These are phyloP conservation scores for Blastosporella zonata DNA, from an alignment of 1,284 basidiomycete genomes.

Conservation along the genomic window DNA sequence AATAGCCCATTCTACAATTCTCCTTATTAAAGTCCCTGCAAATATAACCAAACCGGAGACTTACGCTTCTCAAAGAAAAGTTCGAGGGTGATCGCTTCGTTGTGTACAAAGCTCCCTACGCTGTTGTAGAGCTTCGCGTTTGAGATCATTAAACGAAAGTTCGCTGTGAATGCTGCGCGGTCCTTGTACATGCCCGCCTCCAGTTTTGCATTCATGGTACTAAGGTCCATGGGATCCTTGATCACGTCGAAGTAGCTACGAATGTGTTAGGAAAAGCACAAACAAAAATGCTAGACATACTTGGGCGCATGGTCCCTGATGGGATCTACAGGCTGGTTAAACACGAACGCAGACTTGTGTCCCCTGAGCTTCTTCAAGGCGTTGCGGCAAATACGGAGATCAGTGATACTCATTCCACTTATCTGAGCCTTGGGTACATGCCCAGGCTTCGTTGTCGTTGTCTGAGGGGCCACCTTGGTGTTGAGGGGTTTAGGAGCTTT, in stretches of 20 bases:
- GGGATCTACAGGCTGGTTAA: conserved; percentile 89
- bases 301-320: conserved; percentile 82
- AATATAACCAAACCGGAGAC: conserved; percentile 29
- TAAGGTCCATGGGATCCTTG: conserved; percentile 93
- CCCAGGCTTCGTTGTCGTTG: conserved; percentile 37
- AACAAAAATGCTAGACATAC: conserved; percentile 39
- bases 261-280: not conserved
- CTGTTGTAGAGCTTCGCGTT: conserved; percentile 91
- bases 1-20: conserved; percentile 61
- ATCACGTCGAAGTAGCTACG: conserved; percentile 87
- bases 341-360: conserved; percentile 70
- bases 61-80: conserved; percentile 82
- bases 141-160: conserved; percentile 85
- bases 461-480: conserved; percentile 22
- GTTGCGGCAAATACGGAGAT: conserved; percentile 78
- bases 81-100: conserved; percentile 77
- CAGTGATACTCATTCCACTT: conserved; percentile 78
- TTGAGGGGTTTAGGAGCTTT: conserved; percentile 18
- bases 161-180: conserved; percentile 80
- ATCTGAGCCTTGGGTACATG: conserved; percentile 71
- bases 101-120: conserved; percentile 70
- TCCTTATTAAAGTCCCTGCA: conserved; percentile 1
- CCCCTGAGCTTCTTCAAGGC: conserved; percentile 79
- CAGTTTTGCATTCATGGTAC: conserved; percentile 86
- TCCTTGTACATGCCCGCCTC: conserved; percentile 86